A percentile compares a stretch with the other conserved stretches of the same genome.
phyloP scores from a whole-genome alignment of 345 rosid species.

The Citrus sinensis region DNA sequence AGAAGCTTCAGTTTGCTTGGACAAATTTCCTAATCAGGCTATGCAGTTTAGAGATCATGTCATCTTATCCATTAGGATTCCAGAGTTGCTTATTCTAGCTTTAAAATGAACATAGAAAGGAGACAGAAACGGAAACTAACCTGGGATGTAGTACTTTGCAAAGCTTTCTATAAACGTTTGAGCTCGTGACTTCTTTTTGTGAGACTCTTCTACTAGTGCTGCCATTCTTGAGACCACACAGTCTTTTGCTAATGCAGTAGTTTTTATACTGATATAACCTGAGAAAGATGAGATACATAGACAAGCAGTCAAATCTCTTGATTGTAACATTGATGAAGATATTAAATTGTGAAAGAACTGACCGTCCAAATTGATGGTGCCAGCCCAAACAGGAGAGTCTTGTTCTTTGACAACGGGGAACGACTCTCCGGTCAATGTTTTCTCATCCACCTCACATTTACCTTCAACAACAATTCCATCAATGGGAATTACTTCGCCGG shows the following conservation, averaged over 20 bases:
- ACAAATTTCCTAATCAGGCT: too few relatives aligned
- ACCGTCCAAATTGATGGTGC: slow-evolving; percentile 90
- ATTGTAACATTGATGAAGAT: too few relatives aligned
- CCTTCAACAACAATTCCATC: slow-evolving; percentile 92
- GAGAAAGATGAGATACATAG: too few relatives aligned
- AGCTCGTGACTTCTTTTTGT: slow-evolving; percentile 66
- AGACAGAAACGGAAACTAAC: slow-evolving; percentile 23
- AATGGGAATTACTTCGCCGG: slow-evolving; percentile 83
- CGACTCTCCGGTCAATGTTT: slow-evolving; percentile 81
- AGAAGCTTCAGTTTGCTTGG: too few relatives aligned
- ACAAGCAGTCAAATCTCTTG: too few relatives aligned
- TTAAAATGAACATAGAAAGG: too few relatives aligned
- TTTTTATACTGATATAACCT: slow-evolving; percentile 76
- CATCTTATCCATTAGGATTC: too few relatives aligned
- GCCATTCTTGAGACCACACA: slow-evolving; percentile 85
- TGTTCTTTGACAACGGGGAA: slow-evolving; percentile 70
- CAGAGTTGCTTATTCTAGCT: too few relatives aligned
- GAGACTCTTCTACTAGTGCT: slow-evolving; percentile 94
- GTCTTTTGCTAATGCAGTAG: slow-evolving; percentile 80
- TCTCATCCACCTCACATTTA: slow-evolving; percentile 87
- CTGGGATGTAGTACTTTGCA: slow-evolving; percentile 83
- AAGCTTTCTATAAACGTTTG: slow-evolving; percentile 75
- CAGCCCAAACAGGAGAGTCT: slow-evolving; percentile 83
- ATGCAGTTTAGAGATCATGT: too few relatives aligned
- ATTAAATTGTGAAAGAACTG: background rate